These are phyloP conservation scores for Schwanniomyces pseudopolymorphus DNA, from an alignment of 805 yeast species.

Conservation along the genomic window DNA sequence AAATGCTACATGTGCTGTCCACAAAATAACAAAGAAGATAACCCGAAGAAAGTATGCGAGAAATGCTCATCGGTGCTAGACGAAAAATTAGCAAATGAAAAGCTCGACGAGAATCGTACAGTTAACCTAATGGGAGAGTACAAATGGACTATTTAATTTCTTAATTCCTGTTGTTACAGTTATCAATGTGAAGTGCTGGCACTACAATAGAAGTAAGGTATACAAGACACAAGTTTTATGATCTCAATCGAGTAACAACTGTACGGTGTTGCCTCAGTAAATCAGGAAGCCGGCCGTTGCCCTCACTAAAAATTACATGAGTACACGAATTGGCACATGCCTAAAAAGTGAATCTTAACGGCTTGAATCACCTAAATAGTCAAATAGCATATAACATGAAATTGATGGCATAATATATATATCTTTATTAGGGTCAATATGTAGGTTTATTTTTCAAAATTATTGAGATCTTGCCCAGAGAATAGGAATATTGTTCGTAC, in stretches of 20 bases:
- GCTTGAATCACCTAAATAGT: not conserved
- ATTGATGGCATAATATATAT: too few species aligned
- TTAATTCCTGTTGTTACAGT: not conserved
- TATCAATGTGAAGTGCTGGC: not conserved
- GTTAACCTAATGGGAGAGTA: conserved; percentile 31
- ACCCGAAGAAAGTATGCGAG: conserved; percentile 10
- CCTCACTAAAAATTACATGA: not conserved
- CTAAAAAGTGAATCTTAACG: not conserved
- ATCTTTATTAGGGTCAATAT: too few species aligned
- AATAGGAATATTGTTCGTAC: too few species aligned
- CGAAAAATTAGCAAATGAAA: conserved; percentile 1
- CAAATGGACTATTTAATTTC: conserved; percentile 21
- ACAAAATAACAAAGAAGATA: not conserved
- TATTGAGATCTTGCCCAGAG: too few species aligned
- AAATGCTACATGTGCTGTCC: conserved; percentile 18
- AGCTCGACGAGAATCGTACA: conserved; percentile 10
- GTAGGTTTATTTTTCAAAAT: too few species aligned
- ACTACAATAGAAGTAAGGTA: not conserved
- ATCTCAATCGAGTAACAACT: not conserved
- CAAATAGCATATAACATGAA: not conserved
- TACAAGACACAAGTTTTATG: not conserved
- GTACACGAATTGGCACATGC: not conserved
- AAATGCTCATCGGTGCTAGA: conserved; percentile 12
- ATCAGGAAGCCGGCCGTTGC: not conserved
- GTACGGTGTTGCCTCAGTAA: not conserved